Percentiles rank a stretch among this genome's conserved stretches.
Evolutionary conservation across 176 grass and related monocot species (phyloP).

Genomic region (Paspalum notatum): DNA sequence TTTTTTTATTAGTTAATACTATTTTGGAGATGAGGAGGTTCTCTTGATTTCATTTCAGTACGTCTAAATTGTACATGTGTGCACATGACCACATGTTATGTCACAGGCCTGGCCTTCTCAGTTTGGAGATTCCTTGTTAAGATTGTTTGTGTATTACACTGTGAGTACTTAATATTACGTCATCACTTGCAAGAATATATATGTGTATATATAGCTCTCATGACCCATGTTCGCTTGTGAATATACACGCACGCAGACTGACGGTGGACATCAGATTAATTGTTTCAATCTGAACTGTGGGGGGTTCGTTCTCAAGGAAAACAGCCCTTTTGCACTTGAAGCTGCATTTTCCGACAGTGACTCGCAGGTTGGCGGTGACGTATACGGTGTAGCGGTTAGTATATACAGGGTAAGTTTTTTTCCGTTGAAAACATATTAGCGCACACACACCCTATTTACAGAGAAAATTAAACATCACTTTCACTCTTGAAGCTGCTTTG

Average conservation of each 20-base stretch:
- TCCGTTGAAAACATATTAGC: no score
- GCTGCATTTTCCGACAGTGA: neutral
- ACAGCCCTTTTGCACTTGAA: neutral
- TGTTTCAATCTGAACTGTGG: neutral
- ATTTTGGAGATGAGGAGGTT: no score
- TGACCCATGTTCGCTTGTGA: no score
- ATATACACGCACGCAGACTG: neutral
- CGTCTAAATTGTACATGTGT: no score
- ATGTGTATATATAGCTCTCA: no score
- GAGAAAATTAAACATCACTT: no score
- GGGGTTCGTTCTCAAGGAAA: neutral
- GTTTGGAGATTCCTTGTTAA: neutral
- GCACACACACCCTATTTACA: no score
- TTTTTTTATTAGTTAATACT: no score
- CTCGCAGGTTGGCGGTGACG: neutral
- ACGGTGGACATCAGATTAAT: neutral
- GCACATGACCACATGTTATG: neutral
- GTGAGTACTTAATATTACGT: no score
- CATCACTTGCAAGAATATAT: no score
- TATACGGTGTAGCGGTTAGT: neutral
- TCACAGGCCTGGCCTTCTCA: neutral
- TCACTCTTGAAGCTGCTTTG: no score
- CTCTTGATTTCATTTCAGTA: no score
- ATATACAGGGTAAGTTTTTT: neutral
- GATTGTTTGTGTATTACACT: neutral